Base-by-base conservation (phyloP, 2,329 filamentous ascomycete species). In the Fusarium hostae region DNA sequence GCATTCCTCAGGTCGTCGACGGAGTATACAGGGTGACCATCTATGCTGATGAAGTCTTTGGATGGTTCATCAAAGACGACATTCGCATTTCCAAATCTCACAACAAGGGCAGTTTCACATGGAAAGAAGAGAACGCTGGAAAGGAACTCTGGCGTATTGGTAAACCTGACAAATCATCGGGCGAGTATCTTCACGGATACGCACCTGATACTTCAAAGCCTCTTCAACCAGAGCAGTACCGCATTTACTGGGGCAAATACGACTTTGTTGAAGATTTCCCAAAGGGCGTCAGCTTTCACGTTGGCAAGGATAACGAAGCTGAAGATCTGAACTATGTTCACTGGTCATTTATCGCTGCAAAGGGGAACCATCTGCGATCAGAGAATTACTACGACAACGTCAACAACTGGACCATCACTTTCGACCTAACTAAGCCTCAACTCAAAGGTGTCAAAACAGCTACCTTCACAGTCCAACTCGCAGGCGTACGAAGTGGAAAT, bases 241-340 rank as follows among this genome's bases (percentile, higher is more conserved):
- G 86, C 1, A 84, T 89, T 45, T 91, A 90, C 79, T 91, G 86
- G 86, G 87, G 83, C 0, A 84, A 82, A 0, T 87, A 90, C 67
- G 88, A 90, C 70, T 91, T 86, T 70, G 80, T 83, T 0, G 77
- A 81, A 1, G 88, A 91, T 34, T 90, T 90, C 66, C 88, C 89
- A 0, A 66, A 85, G 0, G 88, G 89, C 3, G 83, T 91, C 1
- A 83, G 80, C 20, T 91, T 87, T 76, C 82, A 84, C 7, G 83
- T 91, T 2, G 88, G 88, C 4, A 78, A 84, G 68, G 84, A 83
- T 57, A 76, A 86, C 9, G 81, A 82, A n/a, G 79, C 78, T 0
- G 73, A 79, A 4, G 86, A 88, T 66, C 81, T 89, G 51, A 91
- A 91, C 75, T 90, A 90, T 51, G 85, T 90, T 1, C 89, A 91